Percentiles rank a stretch among this genome's conserved stretches.
phyloP scores from a whole-genome alignment of 768 basidiomycete genomes.

The Fibroporia radiculosa region DNA sequence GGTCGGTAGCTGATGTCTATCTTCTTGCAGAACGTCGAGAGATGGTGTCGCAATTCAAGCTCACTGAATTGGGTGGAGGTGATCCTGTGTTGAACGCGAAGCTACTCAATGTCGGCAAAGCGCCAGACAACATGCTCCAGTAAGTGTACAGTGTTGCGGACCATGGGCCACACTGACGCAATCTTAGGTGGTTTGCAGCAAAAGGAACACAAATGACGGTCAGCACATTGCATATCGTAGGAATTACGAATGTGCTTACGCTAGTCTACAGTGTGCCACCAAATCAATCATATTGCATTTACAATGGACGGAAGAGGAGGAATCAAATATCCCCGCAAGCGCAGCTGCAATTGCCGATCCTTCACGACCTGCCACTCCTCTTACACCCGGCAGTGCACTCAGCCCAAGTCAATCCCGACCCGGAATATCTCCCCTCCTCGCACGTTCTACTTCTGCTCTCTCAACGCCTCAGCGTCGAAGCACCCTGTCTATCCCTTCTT shows the following conservation, averaged over 20 bases:
- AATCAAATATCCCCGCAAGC: conserved; percentile 13
- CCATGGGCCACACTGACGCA: not conserved
- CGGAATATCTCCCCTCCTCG: conserved; percentile 43
- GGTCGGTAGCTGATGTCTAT: not conserved
- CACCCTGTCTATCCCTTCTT: conserved; percentile 18
- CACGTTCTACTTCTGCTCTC: conserved; percentile 44
- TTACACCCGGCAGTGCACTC: conserved; percentile 14
- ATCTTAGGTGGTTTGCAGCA: conserved; percentile 75
- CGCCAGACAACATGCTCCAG: conserved; percentile 86
- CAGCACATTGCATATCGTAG: conserved; percentile 18
- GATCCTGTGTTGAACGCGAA: conserved; percentile 63
- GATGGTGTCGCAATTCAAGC: conserved; percentile 89
- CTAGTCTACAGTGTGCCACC: conserved; percentile 61
- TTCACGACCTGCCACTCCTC: conserved; percentile 13
- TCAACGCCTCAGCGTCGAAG: conserved; percentile 35
- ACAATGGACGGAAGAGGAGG: conserved; percentile 76
- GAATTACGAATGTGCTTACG: not conserved
- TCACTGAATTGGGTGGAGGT: conserved; percentile 64
- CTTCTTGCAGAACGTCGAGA: conserved; percentile 59
- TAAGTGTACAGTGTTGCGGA: conserved; percentile 24
- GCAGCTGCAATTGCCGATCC: conserved; percentile 13
- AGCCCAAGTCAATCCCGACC: conserved; percentile 21
- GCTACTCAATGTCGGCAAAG: conserved; percentile 69
- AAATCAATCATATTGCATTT: conserved; percentile 81
- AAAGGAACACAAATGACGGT: conserved; percentile 90